Base-by-base conservation (phyloP, 2,329 filamentous ascomycete species). In the Aspergillus sp. region DNA sequence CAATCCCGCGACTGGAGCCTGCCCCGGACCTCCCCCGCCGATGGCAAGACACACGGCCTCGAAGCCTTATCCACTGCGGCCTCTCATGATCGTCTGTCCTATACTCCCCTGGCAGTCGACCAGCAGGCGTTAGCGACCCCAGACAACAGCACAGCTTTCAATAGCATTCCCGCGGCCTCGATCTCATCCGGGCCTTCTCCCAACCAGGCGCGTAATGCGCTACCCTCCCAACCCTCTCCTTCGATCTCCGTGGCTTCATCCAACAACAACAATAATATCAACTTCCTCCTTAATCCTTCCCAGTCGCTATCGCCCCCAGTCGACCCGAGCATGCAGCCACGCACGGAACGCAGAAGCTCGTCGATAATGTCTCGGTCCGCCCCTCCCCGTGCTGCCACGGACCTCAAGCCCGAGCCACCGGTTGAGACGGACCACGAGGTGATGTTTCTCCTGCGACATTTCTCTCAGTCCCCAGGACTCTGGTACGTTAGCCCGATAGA, bases 401-500 rank as follows among this genome's bases (percentile, higher is more conserved):
- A 66, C 21, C 49, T 56, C n/a, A 59, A 62, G 53, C 40, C 59
- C 19, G 65, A 72, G 19, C 54, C 54, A 4, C 56, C 67, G 19
- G 64, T 64, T 14, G 75, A 79, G 25, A 68, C 62, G 29, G 80
- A 84, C 47, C 79, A 82, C 56, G 82, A 86, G 60, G 75, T 81
- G 52, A 78, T 81, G n/a, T 85, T 81, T 59, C 72, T 86, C 1
- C 69, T 85, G 46, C 72, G 82, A 21, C 81, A 84, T 65, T 86
- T 84, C 62, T 80, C 81, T 2, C 82, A 86, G 66, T 78, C 77
- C 0, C 77, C 82, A 20, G 83, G 82, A 5, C 78, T 81, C 58
- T 86, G 83, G 82, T 78, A 64, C 62, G 74, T 56, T 40, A 11
- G 5, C 14, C 5, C 17, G 21, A 25, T 11, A 11, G 5, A 13